Percentiles rank a stretch among this genome's conserved stretches.
Conservation (phyloP, 495 filamentous ascomycete genomes). For the Aspergillus saccharolyticus region DNA sequence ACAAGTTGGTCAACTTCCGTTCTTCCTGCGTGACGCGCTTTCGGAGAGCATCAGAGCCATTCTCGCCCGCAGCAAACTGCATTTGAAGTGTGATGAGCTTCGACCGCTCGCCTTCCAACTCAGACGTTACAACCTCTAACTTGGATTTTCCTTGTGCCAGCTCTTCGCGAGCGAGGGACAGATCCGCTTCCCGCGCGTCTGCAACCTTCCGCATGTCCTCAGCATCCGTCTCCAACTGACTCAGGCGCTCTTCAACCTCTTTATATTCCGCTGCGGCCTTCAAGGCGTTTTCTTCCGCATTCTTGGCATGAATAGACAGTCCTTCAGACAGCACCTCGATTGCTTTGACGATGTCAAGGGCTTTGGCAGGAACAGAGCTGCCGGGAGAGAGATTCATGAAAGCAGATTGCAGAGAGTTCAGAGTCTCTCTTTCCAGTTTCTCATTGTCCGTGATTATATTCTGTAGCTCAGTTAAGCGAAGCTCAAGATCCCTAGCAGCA, state of each 20-base stretch:
- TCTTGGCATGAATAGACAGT: conserved; percentile 42
- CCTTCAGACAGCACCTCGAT: conserved; percentile 60
- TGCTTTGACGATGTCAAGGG: conserved; percentile 54
- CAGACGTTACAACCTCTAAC: conserved; percentile 50
- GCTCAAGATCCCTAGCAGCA: conserved; percentile 40
- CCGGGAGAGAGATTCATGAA: conserved; percentile 57
- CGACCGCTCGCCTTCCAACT: conserved; percentile 61
- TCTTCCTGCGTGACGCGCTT: conserved; percentile 68
- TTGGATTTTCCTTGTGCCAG: conserved; percentile 55
- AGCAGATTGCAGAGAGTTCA: conserved; percentile 54
- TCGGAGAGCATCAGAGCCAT: conserved; percentile 68
- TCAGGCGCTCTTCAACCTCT: conserved; percentile 46
- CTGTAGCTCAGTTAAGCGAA: conserved; percentile 48
- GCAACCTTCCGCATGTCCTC: conserved; percentile 43
- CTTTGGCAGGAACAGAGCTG: conserved; percentile 51
- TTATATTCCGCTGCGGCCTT: conserved; percentile 39
- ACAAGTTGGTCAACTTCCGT: conserved; percentile 51
- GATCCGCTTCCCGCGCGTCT: conserved; percentile 34
- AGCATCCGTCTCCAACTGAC: conserved; percentile 36
- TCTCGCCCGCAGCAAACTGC: conserved; percentile 72
- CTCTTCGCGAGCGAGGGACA: conserved; percentile 35
- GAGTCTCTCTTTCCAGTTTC: conserved; percentile 48
- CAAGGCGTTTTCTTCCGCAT: conserved; percentile 34
- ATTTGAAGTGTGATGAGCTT: conserved; percentile 60
- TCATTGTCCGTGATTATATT: conserved; percentile 37